A percentile compares a stretch with the other conserved stretches of the same genome.
phyloP scores from a whole-genome alignment of 805 yeast genomes.

The Schwanniomyces occidentalis region DNA sequence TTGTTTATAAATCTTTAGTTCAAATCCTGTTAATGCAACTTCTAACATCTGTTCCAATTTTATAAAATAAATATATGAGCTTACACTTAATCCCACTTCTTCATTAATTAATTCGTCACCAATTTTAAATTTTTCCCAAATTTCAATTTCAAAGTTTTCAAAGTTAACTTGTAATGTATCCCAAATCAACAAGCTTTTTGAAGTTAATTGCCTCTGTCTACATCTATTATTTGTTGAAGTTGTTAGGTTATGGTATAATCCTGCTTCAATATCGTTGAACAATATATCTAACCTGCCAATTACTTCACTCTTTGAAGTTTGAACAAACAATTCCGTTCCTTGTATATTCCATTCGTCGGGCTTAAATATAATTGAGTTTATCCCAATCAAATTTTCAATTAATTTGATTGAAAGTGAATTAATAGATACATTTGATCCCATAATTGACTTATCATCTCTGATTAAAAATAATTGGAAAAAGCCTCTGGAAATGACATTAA shows the following conservation, averaged over 20 bases:
- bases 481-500: conserved; percentile 59
- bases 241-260: conserved; percentile 32
- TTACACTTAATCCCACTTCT: conserved; percentile 60
- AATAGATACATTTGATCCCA: conserved; percentile 43
- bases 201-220: conserved; percentile 74
- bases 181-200: conserved; percentile 58
- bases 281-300: conserved; percentile 23
- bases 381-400: conserved; percentile 45
- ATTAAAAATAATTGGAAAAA: conserved; percentile 60
- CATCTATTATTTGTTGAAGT: conserved; percentile 60
- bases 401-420: conserved; percentile 25
- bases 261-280: conserved; percentile 48
- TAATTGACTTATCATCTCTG: conserved; percentile 59
- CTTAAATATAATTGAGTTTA: conserved; percentile 29
- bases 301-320: conserved; percentile 8
- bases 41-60: conserved; percentile 74
- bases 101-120: conserved; percentile 32
- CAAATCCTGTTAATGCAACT: conserved; percentile 72
- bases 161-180: conserved; percentile 79
- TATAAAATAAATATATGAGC: conserved; percentile 66
- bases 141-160: conserved; percentile 59
- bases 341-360: conserved; percentile 22
- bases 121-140: conserved; percentile 33
- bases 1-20: conserved; percentile 66
- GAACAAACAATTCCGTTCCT: conserved; percentile 9